Evolutionary conservation across 73 alveolate genomes (phyloP).

Genomic region (Tetrahymena borealis): DNA sequence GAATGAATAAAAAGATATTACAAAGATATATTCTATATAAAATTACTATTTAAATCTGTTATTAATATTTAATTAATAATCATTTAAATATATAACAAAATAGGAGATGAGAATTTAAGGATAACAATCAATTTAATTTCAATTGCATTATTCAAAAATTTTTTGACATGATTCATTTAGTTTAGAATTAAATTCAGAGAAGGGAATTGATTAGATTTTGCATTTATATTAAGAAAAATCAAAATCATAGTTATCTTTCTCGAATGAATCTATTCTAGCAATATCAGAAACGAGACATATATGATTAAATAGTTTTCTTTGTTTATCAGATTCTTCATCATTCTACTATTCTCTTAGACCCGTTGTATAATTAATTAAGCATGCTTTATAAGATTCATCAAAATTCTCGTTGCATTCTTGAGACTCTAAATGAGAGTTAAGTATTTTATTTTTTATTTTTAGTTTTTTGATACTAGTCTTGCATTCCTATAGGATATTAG

Average conservation of each 20-base stretch:
- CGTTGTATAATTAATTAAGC: neutral
- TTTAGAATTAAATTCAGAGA: too few relatives aligned
- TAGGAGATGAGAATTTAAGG: too few relatives aligned
- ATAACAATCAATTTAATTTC: too few relatives aligned
- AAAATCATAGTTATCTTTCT: neutral
- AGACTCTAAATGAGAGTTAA: neutral
- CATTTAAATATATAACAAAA: too few relatives aligned
- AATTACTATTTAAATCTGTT: too few relatives aligned
- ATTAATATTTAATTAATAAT: too few relatives aligned
- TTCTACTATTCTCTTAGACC: neutral
- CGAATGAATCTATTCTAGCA: neutral
- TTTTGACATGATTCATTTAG: too few relatives aligned
- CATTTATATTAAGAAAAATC: too few relatives aligned
- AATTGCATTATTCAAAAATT: too few relatives aligned
- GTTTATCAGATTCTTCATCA: neutral
- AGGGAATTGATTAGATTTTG: too few relatives aligned
- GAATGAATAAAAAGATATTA: too few relatives aligned
- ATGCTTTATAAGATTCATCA: neutral
- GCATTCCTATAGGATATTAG: neutral
- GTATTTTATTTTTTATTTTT: neutral
- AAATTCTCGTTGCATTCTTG: neutral
- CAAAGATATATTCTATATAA: too few relatives aligned
- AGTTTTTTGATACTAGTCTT: neutral
- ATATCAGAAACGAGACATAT: neutral
- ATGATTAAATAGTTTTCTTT: neutral